Base-by-base conservation (phyloP, 2,329 filamentous ascomycete genomes). In the Xylaria sp. region DNA sequence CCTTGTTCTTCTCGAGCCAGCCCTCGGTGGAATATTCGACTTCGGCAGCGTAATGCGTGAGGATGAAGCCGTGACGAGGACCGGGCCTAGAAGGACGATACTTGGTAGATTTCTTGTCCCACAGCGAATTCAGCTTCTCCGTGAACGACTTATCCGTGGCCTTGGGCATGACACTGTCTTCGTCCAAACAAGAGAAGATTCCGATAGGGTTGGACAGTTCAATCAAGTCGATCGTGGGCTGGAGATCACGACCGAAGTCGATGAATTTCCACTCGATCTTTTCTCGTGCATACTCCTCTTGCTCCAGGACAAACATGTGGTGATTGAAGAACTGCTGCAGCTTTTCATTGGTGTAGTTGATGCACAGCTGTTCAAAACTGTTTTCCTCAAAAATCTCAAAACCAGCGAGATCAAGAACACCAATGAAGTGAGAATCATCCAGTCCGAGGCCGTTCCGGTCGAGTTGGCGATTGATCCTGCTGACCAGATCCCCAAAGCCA, bases 201-300 rank as follows among this genome's bases (percentile, higher is more conserved):
- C 94, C 95, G 59, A 99, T 99, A 0, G 94, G 94, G 67, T 99
- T 99, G 0, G 94, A 84, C 39, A 99, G 75, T 75, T 99, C 94
- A 64, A 99, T 99, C 50, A 99, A 81, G 69, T 99, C 94, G 67
- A 99, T 99, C 0, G 94, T 99, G 0, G 94, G 94, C 73, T 99
- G 95, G 30, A 99, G 80, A 71, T 99, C 94, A 63, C 92, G 92
- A 16, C 94, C 94, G 72, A 99, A 99, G 74, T 99, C 94, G 71
- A 99, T 99, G 73, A 99, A 99, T 71, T 97, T 92, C 94, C 94
- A 99, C 76, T 99, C 94, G 67, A 99, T 99, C 74, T 97, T 91
- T 72, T 99, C 94, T 52, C 93, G 82, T 7, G 94, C 92, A 73
- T 99, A 99, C 73, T 99, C 94, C 74, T 99, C 94, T 71, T 99